phyloP scores from a whole-genome alignment of 345 rosid species.

The Hibiscus trionum region DNA sequence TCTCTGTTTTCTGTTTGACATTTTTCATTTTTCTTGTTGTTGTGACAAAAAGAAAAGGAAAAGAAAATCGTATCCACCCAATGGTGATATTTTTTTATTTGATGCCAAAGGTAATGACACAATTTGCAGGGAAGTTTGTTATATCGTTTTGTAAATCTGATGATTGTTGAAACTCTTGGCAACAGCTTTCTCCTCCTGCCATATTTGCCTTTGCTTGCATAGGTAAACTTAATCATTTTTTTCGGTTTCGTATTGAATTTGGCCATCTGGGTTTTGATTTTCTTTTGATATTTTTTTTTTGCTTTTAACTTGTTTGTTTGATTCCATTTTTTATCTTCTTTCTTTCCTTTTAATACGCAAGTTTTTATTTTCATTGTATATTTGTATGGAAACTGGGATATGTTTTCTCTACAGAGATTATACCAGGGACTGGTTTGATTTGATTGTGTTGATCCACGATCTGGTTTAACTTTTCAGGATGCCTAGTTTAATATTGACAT shows the following conservation, averaged over 20 bases:
- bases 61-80: background rate
- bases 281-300: slow-evolving; percentile 1
- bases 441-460: slow-evolving; percentile 21
- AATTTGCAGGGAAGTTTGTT: slow-evolving; percentile 32
- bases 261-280: slow-evolving; percentile 25
- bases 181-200: slow-evolving; percentile 8
- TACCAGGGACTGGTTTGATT: background rate
- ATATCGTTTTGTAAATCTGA: slow-evolving; percentile 30
- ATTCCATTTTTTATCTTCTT: background rate
- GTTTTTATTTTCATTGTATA: slow-evolving; percentile 4
- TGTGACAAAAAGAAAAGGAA: too few species aligned
- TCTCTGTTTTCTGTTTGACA: slow-evolving; percentile 3
- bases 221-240: slow-evolving; percentile 14
- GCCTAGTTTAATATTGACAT: slow-evolving; percentile 16
- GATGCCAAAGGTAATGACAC: slow-evolving; percentile 29
- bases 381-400: slow-evolving; percentile 14
- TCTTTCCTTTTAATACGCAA: slow-evolving; percentile 7
- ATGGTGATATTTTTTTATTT: slow-evolving; percentile 13
- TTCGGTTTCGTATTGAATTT: slow-evolving; percentile 21
- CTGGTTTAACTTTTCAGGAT: slow-evolving; percentile 22
- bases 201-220: slow-evolving; percentile 19
- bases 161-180: slow-evolving; percentile 30
- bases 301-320: background rate
- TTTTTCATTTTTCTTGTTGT: background rate
- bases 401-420: slow-evolving; percentile 1